These are phyloP conservation scores for Microdochium trichocladiopsis DNA, from an alignment of 2,329 filamentous ascomycete genomes.

Conservation along the genomic window DNA sequence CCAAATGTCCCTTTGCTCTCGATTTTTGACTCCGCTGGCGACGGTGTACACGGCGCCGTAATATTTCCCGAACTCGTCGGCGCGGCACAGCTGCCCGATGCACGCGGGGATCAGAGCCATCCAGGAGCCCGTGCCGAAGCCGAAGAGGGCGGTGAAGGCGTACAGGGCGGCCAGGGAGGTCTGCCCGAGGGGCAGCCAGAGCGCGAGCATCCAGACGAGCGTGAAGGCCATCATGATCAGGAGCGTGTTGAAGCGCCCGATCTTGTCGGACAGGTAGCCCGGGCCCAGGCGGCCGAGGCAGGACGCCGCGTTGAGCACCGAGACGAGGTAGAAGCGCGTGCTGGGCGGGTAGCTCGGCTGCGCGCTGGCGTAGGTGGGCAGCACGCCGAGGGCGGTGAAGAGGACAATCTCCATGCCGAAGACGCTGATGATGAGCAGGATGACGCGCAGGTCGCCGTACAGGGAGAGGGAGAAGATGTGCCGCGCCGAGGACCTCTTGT, in stretches of 20 bases:
- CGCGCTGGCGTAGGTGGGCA: slow-evolving; percentile 35
- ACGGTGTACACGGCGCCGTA: slow-evolving; percentile 55
- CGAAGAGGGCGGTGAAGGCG: slow-evolving; percentile 55
- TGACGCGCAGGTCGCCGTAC: slow-evolving; percentile 31
- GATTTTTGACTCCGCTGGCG: neutral
- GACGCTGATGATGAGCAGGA: slow-evolving; percentile 30
- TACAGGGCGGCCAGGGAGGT: slow-evolving; percentile 40
- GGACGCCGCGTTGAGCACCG: slow-evolving; percentile 60
- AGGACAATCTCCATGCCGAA: slow-evolving; percentile 41
- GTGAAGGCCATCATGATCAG: slow-evolving; percentile 41
- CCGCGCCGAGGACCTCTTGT: slow-evolving; percentile 13
- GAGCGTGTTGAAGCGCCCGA: slow-evolving; percentile 63
- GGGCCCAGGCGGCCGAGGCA: slow-evolving; percentile 59
- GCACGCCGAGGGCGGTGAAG: slow-evolving; percentile 36
- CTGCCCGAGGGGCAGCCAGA: slow-evolving; percentile 52
- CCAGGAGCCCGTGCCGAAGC: slow-evolving; percentile 60
- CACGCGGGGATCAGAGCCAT: slow-evolving; percentile 65
- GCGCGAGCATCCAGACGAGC: slow-evolving; percentile 38
- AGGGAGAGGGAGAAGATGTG: slow-evolving; percentile 29
- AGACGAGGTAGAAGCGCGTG: slow-evolving; percentile 34
- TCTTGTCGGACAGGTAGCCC: slow-evolving; percentile 56
- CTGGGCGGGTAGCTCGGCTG: neutral
- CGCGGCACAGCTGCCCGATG: slow-evolving; percentile 61
- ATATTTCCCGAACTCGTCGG: slow-evolving; percentile 60
- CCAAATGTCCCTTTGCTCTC: too few species aligned